Evolutionary conservation across 139 green algal species (phyloP), one percentile per base, ranked within the genome.

Genomic region (Astrephomene gubernaculifera): DNA sequence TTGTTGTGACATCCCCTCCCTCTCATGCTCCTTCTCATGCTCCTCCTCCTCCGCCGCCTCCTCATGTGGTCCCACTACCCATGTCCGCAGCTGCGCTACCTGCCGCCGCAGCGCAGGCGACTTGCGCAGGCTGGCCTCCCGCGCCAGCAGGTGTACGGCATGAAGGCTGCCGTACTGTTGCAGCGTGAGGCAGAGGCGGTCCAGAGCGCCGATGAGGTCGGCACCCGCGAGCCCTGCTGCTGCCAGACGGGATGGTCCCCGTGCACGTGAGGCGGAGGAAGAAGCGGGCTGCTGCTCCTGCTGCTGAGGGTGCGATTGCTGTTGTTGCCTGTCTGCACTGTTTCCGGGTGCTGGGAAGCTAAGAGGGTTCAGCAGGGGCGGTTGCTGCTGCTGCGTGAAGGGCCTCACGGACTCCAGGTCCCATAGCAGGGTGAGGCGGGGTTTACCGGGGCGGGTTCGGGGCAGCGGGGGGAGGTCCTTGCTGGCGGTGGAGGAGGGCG

Each of bases 321-420:
- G n/a, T n/a, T n/a, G n/a, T n/a, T n/a, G n/a, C n/a, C n/a, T 14
- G 38, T 39, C n/a, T 38, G 22, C 21, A 39, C 38, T 35, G 29
- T 9, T 70, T 4, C 63, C 31, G 19, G 63, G 6, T 9, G 29
- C 31, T 9, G 63, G n/a, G n/a, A 45, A 1, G 53, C 54, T 35
- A 43, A 1, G 10, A 53, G 17, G 38, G 38, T 54, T 22, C n/a
- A 6, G 8, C 38, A 27, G 6, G 27, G 27, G 24, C 25, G 33
- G n/a, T 1, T 29, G 24, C n/a, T 71, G 43, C 25, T 84, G 78
- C 44, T 84, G 78, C 19, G 61, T 65, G 41, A 84, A 84, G 43
- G 78, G 78, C 61, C 65, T 74, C 17, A 84, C 17, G 33, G 78
- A 74, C 44, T 84, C 78, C 1, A 75, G 61, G 41, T 84, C 78